A percentile compares a stretch with the other conserved stretches of the same genome.
Evolutionary conservation across 2,329 filamentous ascomycete genomes (phyloP).

Genomic region (Tolypocladium nubicola): DNA sequence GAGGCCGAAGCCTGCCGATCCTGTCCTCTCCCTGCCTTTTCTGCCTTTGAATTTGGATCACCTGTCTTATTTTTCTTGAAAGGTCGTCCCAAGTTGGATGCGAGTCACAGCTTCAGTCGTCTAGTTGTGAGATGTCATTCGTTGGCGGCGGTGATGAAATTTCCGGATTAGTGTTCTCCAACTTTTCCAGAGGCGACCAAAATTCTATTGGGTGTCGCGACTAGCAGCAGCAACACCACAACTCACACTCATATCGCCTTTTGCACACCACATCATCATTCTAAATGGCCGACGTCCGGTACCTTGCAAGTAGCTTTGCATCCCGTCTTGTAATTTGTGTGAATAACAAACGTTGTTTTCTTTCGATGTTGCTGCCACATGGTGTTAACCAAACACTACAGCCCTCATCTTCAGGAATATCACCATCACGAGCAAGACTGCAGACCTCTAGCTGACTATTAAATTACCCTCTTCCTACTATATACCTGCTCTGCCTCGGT

Average conservation of each 20-base stretch:
- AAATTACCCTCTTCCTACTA: conserved; percentile 3
- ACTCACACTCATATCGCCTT: background rate
- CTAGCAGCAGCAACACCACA: background rate
- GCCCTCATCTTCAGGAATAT: background rate
- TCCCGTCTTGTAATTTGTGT: background rate
- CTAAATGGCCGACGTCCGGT: too few species aligned
- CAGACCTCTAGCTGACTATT: background rate
- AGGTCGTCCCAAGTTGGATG: background rate
- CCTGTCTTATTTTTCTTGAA: background rate
- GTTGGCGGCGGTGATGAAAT: conserved; percentile 1
- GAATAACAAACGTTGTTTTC: background rate
- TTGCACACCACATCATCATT: background rate
- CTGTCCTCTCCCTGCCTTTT: background rate
- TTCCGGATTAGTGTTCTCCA: conserved; percentile 7
- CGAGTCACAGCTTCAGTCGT: background rate
- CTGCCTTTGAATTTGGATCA: background rate
- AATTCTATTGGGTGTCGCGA: conserved; percentile 12
- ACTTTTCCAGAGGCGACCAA: conserved; percentile 11
- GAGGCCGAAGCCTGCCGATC: background rate
- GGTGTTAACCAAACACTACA: background rate
- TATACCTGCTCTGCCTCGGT: conserved; percentile 8
- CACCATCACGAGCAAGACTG: too few species aligned
- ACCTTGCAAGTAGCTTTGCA: background rate
- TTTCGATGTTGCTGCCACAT: background rate
- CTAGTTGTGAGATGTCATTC: background rate